Conservation (phyloP, 108 stramenopile species). For the Epipyxis sp. region DNA sequence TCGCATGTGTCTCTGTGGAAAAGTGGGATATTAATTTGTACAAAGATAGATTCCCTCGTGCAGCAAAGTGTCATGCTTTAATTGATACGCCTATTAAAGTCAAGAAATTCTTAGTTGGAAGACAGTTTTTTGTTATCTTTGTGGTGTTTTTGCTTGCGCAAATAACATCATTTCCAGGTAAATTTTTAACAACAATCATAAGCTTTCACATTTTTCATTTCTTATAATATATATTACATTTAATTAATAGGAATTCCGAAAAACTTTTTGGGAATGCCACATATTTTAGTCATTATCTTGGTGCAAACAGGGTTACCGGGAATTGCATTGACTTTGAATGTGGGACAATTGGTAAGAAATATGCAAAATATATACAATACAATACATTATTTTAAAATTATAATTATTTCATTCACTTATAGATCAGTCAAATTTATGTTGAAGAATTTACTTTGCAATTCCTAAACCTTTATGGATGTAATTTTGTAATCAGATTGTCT, state of each 20-base stretch:
- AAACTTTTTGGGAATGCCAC: neutral
- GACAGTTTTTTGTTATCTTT: slow-evolving; percentile 29
- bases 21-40: slow-evolving; percentile 5
- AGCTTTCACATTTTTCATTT: neutral
- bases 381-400: no score
- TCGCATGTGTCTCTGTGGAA: neutral
- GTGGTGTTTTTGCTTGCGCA: slow-evolving; percentile 22
- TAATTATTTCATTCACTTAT: no score
- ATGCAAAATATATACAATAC: no score
- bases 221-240: neutral
- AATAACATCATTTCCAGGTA: neutral
- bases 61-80: neutral
- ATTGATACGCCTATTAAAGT: slow-evolving; percentile 5
- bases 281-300: neutral
- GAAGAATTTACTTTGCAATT: slow-evolving; percentile 20
- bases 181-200: neutral
- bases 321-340: neutral
- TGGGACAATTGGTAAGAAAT: slow-evolving; percentile 7
- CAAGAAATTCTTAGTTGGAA: slow-evolving; percentile 18
- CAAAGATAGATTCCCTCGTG: slow-evolving; percentile 2
- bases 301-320: slow-evolving; percentile 1
- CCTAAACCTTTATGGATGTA: slow-evolving; percentile 10
- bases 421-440: slow-evolving; percentile 15
- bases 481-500: neutral
- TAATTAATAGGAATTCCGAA: slow-evolving; percentile 11